Evolutionary conservation across 257 asterid species (phyloP).

Genomic region (Nyctanthes arbortristis): DNA sequence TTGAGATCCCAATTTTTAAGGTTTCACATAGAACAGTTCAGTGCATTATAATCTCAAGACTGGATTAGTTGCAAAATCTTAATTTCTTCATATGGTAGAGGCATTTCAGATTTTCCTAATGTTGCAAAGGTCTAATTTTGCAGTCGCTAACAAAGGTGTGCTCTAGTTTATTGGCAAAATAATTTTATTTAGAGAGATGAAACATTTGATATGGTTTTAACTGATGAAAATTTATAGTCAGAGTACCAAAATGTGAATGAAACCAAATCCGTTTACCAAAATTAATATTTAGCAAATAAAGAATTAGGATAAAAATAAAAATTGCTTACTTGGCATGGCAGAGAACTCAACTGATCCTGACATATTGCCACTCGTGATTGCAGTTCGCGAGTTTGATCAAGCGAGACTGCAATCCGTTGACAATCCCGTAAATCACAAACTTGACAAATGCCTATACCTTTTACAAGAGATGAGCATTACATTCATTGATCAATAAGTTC

Average conservation of each 20-base stretch:
- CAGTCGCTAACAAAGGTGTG: neutral
- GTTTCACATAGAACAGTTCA: neutral
- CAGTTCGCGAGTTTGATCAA: conserved; percentile 34
- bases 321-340: conserved; percentile 46
- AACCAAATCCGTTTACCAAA: neutral
- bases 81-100: neutral
- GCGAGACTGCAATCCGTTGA: conserved; percentile 10
- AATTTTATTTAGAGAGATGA: neutral
- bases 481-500: conserved; percentile 2
- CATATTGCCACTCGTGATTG: conserved; percentile 62
- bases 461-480: conserved; percentile 10
- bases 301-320: neutral
- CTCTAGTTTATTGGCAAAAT: neutral
- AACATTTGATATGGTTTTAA: neutral
- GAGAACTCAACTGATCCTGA: conserved; percentile 65
- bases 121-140: neutral
- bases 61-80: too few species aligned
- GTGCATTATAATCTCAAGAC: too few species aligned
- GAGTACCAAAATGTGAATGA: neutral
- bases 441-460: conserved; percentile 39
- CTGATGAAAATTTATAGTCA: neutral
- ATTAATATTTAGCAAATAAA: neutral
- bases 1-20: neutral
- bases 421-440: conserved; percentile 31
- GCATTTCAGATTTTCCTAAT: neutral